Conservation (phyloP, 805 yeast species). For the Martiniozyma abietophila region DNA sequence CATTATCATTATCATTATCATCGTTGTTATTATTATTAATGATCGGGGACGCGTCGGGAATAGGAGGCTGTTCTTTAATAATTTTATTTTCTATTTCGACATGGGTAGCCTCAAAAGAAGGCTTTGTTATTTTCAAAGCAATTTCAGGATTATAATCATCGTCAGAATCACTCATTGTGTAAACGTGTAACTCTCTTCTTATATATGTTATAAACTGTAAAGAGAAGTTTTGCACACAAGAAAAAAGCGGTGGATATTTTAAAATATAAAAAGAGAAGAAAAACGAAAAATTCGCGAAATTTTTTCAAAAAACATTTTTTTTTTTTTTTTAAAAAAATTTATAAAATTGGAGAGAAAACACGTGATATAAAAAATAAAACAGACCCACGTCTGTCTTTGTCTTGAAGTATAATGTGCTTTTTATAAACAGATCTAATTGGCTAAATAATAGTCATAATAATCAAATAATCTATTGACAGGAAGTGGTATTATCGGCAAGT, state of each 20-base stretch:
- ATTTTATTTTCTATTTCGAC: background rate
- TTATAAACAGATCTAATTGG: no score
- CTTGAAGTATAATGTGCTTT: no score
- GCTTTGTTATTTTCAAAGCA: background rate
- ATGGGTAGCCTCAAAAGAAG: background rate
- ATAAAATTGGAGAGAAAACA: background rate
- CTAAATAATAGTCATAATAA: no score
- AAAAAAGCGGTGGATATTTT: background rate
- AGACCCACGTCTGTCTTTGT: constrained; percentile 8
- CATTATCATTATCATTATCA: constrained; percentile 1
- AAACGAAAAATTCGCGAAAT: background rate
- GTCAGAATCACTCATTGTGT: constrained; percentile 6
- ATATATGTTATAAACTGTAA: background rate
- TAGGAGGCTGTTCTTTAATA: background rate
- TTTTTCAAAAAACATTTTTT: no score
- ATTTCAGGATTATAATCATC: constrained; percentile 11
- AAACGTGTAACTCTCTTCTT: background rate
- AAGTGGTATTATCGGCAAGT: constrained; percentile 4
- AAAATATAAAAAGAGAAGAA: background rate
- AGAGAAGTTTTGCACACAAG: background rate
- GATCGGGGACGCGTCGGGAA: background rate
- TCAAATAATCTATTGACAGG: no score
- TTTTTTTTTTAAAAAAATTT: no score
- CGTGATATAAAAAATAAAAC: background rate
- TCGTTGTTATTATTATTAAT: background rate